Evolutionary conservation across 352 stramenopile species (phyloP).

Genomic region (Globisporangium middletonii): DNA sequence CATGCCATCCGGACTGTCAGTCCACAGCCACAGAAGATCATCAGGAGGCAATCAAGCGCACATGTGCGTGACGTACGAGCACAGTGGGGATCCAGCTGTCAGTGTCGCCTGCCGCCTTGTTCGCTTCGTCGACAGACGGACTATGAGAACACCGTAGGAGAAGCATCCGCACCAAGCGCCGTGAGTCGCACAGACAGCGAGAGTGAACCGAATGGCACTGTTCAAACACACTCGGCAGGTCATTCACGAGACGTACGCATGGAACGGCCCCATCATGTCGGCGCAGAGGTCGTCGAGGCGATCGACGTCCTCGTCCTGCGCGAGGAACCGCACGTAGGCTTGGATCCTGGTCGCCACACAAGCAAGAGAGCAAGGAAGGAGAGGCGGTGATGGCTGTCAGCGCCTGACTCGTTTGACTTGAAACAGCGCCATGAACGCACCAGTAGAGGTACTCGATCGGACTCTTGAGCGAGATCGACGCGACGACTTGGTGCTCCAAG

Average conservation of each 20-base stretch:
- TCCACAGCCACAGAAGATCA: background rate
- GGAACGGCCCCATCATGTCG: constrained; percentile 75
- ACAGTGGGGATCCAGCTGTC: constrained; percentile 31
- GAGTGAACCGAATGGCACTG: background rate
- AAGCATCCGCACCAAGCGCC: background rate
- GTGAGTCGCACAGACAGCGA: background rate
- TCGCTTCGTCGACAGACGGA: background rate
- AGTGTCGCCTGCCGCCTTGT: background rate
- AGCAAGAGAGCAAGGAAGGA: no score
- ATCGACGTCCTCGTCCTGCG: constrained; percentile 68
- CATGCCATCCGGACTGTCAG: no score
- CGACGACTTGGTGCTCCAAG: constrained; percentile 76
- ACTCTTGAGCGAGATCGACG: constrained; percentile 59
- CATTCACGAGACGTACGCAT: constrained; percentile 45
- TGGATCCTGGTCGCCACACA: constrained; percentile 73
- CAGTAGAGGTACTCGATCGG: constrained; percentile 77
- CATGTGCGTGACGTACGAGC: constrained; percentile 39
- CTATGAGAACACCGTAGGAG: no score
- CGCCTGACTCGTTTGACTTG: no score
- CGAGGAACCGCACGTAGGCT: constrained; percentile 78
- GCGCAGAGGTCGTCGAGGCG: constrained; percentile 72
- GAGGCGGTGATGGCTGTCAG: no score
- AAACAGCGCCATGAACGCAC: no score
- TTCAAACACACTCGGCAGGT: no score
- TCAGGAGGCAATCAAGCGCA: no score